phyloP scores from a whole-genome alignment of 2,329 filamentous ascomycete genomes.

The Fusarium verticillioides region DNA sequence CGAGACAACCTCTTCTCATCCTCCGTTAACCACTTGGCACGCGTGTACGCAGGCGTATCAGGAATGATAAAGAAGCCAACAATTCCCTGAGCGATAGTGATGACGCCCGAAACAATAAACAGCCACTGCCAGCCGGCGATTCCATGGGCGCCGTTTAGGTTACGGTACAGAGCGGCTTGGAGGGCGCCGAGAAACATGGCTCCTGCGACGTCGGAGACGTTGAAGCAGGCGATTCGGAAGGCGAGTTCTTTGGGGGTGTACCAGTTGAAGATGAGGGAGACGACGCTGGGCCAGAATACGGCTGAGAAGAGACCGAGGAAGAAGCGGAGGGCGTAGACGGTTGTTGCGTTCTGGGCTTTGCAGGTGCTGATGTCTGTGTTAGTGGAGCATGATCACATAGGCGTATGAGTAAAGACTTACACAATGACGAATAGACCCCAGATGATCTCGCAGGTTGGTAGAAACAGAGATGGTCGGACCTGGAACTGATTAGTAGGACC shows the following conservation, averaged over 20 bases:
- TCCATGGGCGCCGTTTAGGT: slow-evolving; percentile 54
- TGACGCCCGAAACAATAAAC: slow-evolving; percentile 57
- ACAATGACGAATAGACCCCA: slow-evolving; percentile 46
- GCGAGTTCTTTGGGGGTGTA: slow-evolving; percentile 56
- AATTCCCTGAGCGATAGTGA: slow-evolving; percentile 56
- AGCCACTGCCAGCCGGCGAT: slow-evolving; percentile 59
- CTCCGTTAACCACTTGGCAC: slow-evolving; percentile 46
- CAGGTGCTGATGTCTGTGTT: slow-evolving; percentile 36
- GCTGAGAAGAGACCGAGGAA: slow-evolving; percentile 55
- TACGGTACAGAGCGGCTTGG: slow-evolving; percentile 55
- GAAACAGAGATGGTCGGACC: slow-evolving; percentile 53
- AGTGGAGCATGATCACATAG: neutral
- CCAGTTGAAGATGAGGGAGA: slow-evolving; percentile 56
- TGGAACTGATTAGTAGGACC: neutral
- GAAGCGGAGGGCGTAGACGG: slow-evolving; percentile 55
- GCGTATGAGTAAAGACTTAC: slow-evolving; percentile 13
- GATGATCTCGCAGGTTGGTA: slow-evolving; percentile 52
- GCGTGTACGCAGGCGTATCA: slow-evolving; percentile 46
- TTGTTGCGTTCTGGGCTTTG: slow-evolving; percentile 50
- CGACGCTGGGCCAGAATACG: slow-evolving; percentile 52
- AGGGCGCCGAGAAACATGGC: slow-evolving; percentile 58
- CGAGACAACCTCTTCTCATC: slow-evolving; percentile 43
- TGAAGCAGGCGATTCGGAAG: slow-evolving; percentile 56
- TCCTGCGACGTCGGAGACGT: slow-evolving; percentile 56
- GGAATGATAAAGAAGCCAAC: slow-evolving; percentile 54